phyloP scores from a whole-genome alignment of 2,329 filamentous ascomycete species.

The Sporothrix pseudoabietina region DNA sequence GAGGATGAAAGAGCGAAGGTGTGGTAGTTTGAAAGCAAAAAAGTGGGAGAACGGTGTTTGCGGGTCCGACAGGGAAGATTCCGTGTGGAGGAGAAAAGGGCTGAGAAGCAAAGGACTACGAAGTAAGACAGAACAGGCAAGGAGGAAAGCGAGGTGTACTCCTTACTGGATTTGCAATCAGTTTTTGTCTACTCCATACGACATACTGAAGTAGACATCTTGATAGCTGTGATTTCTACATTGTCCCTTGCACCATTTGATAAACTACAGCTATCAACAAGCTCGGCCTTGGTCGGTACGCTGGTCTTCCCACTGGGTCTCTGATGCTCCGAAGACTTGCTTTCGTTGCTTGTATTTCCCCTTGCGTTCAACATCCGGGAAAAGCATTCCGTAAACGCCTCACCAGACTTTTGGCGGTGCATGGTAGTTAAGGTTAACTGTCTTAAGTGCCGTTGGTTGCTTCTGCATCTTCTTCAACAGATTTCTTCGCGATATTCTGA shows the following conservation, averaged over 20 bases:
- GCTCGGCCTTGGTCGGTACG: no score
- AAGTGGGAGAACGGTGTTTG: not conserved
- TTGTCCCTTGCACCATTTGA: no score
- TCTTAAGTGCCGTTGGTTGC: not conserved
- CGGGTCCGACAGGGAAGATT: slow-evolving; percentile 9
- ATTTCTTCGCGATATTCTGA: not conserved
- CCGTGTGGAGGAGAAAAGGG: slow-evolving; percentile 10
- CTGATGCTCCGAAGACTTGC: not conserved
- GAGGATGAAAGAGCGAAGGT: no score
- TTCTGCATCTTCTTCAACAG: not conserved
- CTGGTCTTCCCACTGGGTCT: no score
- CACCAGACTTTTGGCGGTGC: not conserved
- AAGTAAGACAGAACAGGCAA: not conserved
- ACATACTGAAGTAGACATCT: not conserved
- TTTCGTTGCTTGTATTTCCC: not conserved
- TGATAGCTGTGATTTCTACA: not conserved
- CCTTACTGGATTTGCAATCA: not conserved
- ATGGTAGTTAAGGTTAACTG: not conserved
- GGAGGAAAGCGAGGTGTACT: no score
- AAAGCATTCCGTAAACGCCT: not conserved
- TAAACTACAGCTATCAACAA: no score
- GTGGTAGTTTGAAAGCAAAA: no score
- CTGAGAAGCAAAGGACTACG: not conserved
- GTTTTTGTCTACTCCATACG: not conserved
- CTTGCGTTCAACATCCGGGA: not conserved